Evolutionary conservation across 768 basidiomycete genomes (phyloP).

Genomic region (Suillus subaureus): DNA sequence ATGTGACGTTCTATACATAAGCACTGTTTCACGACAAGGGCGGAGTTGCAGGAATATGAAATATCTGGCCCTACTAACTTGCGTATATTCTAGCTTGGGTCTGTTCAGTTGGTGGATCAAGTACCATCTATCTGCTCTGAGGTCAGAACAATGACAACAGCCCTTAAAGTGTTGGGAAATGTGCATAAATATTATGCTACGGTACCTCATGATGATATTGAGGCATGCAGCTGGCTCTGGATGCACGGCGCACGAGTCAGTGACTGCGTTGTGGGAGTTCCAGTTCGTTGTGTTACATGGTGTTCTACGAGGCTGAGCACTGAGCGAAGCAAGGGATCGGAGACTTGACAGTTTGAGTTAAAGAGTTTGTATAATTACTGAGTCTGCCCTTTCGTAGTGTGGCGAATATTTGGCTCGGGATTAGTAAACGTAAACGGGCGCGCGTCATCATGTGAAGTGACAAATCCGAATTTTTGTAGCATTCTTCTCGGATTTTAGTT

Average conservation of each 20-base stretch:
- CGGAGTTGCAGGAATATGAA: background rate
- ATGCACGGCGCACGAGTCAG: background rate
- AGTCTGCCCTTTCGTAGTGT: too few relatives aligned
- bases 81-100: background rate
- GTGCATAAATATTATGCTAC: background rate
- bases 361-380: too few relatives aligned
- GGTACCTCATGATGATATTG: background rate
- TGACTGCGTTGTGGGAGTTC: background rate
- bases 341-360: background rate
- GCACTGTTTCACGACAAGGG: background rate
- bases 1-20: background rate
- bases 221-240: background rate
- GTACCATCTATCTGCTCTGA: background rate
- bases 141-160: background rate
- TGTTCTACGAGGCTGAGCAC: background rate
- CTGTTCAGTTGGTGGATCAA: background rate
- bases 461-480: constrained; percentile 1
- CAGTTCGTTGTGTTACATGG: background rate
- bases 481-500: background rate
- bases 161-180: background rate
- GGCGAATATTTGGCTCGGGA: background rate
- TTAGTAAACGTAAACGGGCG: background rate
- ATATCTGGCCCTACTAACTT: background rate
- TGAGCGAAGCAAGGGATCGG: background rate
- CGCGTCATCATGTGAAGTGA: constrained; percentile 2